Conservation (phyloP, 805 yeast species). For the Candida tallmaniae region DNA sequence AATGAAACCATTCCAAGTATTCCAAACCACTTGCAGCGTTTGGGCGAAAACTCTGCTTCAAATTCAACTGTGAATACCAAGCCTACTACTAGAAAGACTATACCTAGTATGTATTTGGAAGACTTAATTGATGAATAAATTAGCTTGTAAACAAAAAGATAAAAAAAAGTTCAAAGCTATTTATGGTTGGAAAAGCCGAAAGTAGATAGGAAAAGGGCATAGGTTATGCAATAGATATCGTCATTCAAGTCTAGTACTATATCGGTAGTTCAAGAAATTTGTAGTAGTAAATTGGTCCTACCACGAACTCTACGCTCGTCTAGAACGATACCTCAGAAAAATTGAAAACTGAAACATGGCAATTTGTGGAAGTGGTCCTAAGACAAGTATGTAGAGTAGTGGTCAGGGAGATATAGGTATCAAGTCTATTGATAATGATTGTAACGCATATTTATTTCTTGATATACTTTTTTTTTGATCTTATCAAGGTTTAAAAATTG, state of each 20-base stretch:
- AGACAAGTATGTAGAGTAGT: conserved; percentile 32
- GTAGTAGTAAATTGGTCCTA: too few relatives aligned
- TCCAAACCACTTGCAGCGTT: conserved; percentile 8
- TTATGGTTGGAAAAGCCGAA: too few relatives aligned
- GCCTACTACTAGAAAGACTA: conserved; percentile 26
- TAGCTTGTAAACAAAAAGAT: too few relatives aligned
- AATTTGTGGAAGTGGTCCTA: conserved; percentile 39
- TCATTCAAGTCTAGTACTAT: too few relatives aligned
- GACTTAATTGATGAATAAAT: conserved; percentile 38
- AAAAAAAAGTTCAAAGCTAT: too few relatives aligned
- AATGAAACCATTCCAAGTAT: background rate
- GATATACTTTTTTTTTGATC: background rate
- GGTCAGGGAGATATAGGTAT: background rate
- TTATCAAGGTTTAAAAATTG: background rate
- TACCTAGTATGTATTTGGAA: conserved; percentile 49
- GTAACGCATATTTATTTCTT: too few relatives aligned
- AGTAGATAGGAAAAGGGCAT: too few relatives aligned
- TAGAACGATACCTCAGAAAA: background rate
- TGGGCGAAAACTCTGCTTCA: conserved; percentile 3
- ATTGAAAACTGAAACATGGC: conserved; percentile 23
- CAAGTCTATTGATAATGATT: too few relatives aligned
- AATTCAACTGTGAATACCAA: conserved; percentile 11
- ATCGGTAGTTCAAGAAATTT: too few relatives aligned
- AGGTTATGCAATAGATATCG: too few relatives aligned
- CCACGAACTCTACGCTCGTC: too few relatives aligned